Percentiles rank a stretch among this genome's conserved stretches.
Evolutionary conservation across 352 stramenopile genomes (phyloP).

Genomic region (Pythium insidiosum): DNA sequence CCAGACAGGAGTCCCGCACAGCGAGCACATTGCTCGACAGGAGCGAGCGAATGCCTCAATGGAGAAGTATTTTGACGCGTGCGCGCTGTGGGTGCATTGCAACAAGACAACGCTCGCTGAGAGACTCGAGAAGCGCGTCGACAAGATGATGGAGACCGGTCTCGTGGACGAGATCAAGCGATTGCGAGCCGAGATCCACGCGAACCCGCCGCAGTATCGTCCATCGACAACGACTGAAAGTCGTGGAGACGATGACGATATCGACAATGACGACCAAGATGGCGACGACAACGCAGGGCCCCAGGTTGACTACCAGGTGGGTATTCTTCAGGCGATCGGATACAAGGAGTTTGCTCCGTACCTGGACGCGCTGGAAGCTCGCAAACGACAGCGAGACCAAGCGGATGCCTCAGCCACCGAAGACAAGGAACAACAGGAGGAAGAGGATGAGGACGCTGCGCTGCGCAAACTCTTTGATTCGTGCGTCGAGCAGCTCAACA

Average conservation of each 20-base stretch:
- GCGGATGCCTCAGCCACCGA: slow-evolving; percentile 3
- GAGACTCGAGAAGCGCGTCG: slow-evolving; percentile 59
- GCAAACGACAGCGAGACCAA: slow-evolving; percentile 2
- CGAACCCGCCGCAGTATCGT: slow-evolving; percentile 33
- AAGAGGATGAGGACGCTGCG: slow-evolving; percentile 28
- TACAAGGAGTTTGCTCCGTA: slow-evolving; percentile 89
- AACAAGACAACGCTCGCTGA: slow-evolving; percentile 50
- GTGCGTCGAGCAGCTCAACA: slow-evolving; percentile 74
- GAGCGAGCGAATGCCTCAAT: slow-evolving; percentile 29
- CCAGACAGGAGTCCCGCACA: slow-evolving; percentile 70
- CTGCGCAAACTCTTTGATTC: no score
- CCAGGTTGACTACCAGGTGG: no score
- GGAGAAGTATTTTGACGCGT: slow-evolving; percentile 71
- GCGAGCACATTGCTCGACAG: slow-evolving; percentile 53
- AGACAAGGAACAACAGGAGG: slow-evolving; percentile 7
- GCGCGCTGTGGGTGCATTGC: slow-evolving; percentile 81
- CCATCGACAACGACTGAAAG: neutral
- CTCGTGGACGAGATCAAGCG: slow-evolving; percentile 73
- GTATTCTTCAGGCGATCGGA: slow-evolving; percentile 84
- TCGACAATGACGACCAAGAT: slow-evolving; percentile 15
- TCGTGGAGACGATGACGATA: slow-evolving; percentile 1
- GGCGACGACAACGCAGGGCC: slow-evolving; percentile 24
- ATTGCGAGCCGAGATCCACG: slow-evolving; percentile 35
- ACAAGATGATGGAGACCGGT: slow-evolving; percentile 72
- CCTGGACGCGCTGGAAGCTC: slow-evolving; percentile 47